Conservation (phyloP, 2,329 filamentous ascomycete genomes). For the Clarireedia monteithiana region DNA sequence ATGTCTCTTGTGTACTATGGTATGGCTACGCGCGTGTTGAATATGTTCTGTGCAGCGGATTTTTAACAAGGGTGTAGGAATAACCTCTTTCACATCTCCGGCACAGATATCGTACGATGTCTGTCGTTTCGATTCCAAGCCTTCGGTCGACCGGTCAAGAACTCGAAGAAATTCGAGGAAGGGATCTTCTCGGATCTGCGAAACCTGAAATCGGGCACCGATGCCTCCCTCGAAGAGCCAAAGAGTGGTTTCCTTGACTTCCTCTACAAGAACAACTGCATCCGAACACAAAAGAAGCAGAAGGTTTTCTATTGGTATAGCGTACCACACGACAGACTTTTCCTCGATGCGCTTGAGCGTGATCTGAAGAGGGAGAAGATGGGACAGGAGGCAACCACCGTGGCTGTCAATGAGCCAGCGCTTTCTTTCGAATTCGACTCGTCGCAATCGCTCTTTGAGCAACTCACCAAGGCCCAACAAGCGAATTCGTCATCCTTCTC, state of each 20-base stretch:
- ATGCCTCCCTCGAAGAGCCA: constrained; percentile 95
- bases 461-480: constrained; percentile 98
- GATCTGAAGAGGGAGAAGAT: constrained; percentile 99
- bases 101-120: constrained; percentile 97
- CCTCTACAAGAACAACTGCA: constrained; percentile 99
- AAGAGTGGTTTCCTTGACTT: constrained; percentile 99
- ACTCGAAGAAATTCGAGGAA: constrained; percentile 99
- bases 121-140: constrained; percentile 97
- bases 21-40: constrained; percentile 32
- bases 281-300: constrained; percentile 99
- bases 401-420: constrained; percentile 93
- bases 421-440: constrained; percentile 99
- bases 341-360: constrained; percentile 93
- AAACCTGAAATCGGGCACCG: constrained; percentile 96
- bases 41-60: background rate
- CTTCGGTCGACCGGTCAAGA: constrained; percentile 96
- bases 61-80: constrained; percentile 52
- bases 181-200: constrained; percentile 98
- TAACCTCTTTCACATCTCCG: constrained; percentile 98
- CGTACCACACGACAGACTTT: constrained; percentile 93
- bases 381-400: constrained; percentile 94
- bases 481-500: constrained; percentile 96
- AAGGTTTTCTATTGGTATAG: constrained; percentile 99
- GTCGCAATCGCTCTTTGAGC: constrained; percentile 96
- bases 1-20: constrained; percentile 97